Conservation (phyloP, 768 basidiomycete genomes). For the Mycena galopus region DNA sequence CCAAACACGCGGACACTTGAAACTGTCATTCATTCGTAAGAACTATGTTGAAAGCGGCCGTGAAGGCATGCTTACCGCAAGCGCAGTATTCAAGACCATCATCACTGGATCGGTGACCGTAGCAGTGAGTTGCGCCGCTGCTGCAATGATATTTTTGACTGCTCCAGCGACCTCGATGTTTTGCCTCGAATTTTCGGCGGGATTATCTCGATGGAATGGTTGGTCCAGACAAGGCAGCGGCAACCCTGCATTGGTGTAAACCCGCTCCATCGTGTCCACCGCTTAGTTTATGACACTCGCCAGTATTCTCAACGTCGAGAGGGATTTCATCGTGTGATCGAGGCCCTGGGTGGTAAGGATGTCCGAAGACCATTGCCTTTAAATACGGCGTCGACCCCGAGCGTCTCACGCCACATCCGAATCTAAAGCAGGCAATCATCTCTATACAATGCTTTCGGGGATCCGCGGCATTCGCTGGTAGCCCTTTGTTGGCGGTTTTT, state of each 20-base stretch:
- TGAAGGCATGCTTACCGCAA: constrained; percentile 3
- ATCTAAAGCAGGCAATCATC: too few species aligned
- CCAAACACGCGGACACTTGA: constrained; percentile 12
- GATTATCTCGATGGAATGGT: constrained; percentile 10
- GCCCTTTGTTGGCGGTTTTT: too few species aligned
- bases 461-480: too few species aligned
- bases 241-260: neutral
- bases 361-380: too few species aligned
- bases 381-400: too few species aligned
- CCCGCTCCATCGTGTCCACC: constrained; percentile 5
- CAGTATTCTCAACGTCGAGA: too few species aligned
- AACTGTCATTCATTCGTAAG: constrained; percentile 1
- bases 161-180: constrained; percentile 1
- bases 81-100: constrained; percentile 10
- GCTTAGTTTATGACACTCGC: neutral
- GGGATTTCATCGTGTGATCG: too few species aligned
- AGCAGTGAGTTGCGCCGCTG: constrained; percentile 15
- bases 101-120: constrained; percentile 25
- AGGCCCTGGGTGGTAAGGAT: too few species aligned
- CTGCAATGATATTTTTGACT: constrained; percentile 18
- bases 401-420: too few species aligned
- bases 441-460: too few species aligned
- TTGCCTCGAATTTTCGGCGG: neutral
- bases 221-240: constrained; percentile 10
- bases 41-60: too few species aligned